These are phyloP conservation scores for Mortierella sp. DNA, from an alignment of 371 early-diverging fungal genomes.

Conservation along the genomic window DNA sequence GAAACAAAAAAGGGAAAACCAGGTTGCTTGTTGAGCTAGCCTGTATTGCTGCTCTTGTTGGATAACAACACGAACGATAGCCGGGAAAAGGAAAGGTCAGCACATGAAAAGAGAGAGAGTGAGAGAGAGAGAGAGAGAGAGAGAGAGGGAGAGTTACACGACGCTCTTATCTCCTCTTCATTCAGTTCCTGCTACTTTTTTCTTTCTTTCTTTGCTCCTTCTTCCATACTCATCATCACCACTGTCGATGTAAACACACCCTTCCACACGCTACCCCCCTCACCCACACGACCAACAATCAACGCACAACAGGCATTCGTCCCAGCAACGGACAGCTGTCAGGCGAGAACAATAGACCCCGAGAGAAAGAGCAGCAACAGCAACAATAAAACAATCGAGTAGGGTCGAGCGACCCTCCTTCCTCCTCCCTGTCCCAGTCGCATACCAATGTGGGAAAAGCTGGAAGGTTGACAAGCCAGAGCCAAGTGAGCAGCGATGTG, in stretches of 20 bases:
- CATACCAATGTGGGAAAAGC: not conserved
- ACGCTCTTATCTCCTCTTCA: slow-evolving; percentile 8
- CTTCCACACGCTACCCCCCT: not conserved
- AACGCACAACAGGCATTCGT: not conserved
- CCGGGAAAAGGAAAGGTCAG: not conserved
- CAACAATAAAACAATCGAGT: no score
- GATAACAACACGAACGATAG: not conserved
- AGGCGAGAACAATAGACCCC: not conserved
- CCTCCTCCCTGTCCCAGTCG: no score
- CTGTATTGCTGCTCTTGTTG: not conserved
- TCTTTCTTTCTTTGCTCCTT: no score
- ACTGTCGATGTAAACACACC: not conserved
- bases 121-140: not conserved
- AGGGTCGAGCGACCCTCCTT: not conserved
- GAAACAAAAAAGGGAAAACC: not conserved
- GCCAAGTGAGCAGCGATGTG: not conserved
- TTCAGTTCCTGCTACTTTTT: not conserved
- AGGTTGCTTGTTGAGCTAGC: not conserved
- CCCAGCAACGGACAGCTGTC: not conserved
- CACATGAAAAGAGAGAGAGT: not conserved
- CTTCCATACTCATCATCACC: not conserved
- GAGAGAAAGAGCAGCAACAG: not conserved
- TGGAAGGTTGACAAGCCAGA: not conserved
- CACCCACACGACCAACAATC: not conserved
- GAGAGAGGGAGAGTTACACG: not conserved